Evolutionary conservation across 306 rosid species (phyloP).

Genomic region (Oemleria cerasiformis): DNA sequence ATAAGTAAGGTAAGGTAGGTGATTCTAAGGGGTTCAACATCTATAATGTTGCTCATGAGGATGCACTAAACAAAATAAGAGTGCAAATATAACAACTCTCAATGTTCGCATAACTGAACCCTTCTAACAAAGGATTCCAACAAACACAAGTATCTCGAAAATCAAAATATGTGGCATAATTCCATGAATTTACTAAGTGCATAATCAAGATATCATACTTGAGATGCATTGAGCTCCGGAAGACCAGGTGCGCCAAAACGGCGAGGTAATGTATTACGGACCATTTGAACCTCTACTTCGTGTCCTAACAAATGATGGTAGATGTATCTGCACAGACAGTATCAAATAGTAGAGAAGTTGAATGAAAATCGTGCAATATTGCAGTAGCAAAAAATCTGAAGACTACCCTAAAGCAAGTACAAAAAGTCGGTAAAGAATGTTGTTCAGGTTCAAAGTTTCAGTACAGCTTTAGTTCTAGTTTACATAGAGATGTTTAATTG

Average conservation of each 20-base stretch:
- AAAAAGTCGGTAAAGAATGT: background rate
- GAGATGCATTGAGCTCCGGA: constrained; percentile 99
- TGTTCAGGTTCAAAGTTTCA: background rate
- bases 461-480: background rate
- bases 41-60: background rate
- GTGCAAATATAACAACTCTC: background rate
- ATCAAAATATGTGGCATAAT: background rate
- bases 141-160: background rate
- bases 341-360: background rate
- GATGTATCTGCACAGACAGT: constrained; percentile 63
- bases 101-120: background rate
- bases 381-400: background rate
- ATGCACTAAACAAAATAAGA: background rate
- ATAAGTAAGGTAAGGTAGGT: no score
- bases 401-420: background rate
- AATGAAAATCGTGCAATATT: background rate
- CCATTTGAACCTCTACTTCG: constrained; percentile 99
- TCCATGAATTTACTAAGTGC: constrained; percentile 1
- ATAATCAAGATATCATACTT: constrained; percentile 52
- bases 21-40: background rate
- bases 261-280: constrained; percentile 93
- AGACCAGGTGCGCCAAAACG: constrained; percentile 99
- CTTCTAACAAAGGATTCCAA: background rate
- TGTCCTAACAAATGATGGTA: constrained; percentile 97
- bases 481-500: background rate